A percentile compares a stretch with the other conserved stretches of the same genome.
These are phyloP conservation scores for Lizanozyma gosingica DNA, from an alignment of 1,139 yeast species.

Conservation along the genomic window DNA sequence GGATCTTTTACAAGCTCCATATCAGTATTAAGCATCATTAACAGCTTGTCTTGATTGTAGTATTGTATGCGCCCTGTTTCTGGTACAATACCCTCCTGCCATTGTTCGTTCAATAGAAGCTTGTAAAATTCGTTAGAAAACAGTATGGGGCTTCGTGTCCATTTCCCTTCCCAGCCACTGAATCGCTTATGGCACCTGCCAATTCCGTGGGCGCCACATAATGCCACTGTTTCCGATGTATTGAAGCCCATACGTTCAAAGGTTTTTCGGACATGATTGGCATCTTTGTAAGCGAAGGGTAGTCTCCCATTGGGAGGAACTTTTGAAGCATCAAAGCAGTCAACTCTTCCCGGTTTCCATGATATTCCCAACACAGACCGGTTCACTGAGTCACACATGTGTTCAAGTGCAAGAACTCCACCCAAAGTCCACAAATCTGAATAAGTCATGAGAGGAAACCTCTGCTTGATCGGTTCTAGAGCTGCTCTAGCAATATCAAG, in stretches of 20 bases:
- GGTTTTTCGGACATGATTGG: constrained; percentile 44
- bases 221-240: constrained; percentile 55
- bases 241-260: constrained; percentile 51
- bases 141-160: constrained; percentile 26
- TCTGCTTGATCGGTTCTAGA: constrained; percentile 47
- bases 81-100: constrained; percentile 27
- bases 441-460: constrained; percentile 51
- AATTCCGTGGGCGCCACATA: constrained; percentile 56
- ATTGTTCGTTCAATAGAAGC: constrained; percentile 20
- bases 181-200: constrained; percentile 54
- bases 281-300: constrained; percentile 48
- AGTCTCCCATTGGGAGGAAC: constrained; percentile 59
- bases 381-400: constrained; percentile 16
- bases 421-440: constrained; percentile 64
- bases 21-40: constrained; percentile 66
- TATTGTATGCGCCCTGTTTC: constrained; percentile 33
- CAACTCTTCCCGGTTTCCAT: constrained; percentile 59
- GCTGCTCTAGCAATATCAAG: constrained; percentile 47
- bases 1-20: constrained; percentile 44
- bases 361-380: constrained; percentile 23
- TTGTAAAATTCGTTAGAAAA: constrained; percentile 31
- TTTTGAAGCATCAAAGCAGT: constrained; percentile 38
- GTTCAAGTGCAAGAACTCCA: constrained; percentile 52
- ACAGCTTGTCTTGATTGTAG: constrained; percentile 23
- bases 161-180: constrained; percentile 38